phyloP scores from a whole-genome alignment of 73 alveolate species.

The Uronychia setigera region DNA sequence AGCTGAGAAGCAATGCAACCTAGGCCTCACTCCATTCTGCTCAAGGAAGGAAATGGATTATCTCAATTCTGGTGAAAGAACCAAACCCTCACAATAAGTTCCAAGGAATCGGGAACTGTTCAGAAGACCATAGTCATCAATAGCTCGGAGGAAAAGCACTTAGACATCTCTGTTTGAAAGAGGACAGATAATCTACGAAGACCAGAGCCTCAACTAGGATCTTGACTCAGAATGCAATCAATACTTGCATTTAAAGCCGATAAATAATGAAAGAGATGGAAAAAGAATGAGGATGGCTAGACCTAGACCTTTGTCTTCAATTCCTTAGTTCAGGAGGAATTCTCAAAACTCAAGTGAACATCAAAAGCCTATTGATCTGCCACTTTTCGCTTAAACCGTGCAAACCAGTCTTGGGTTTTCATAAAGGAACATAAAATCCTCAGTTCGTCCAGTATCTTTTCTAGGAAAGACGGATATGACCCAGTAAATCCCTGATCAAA shows the following conservation, averaged over 20 bases:
- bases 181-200: background rate
- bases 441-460: no score
- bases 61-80: no score
- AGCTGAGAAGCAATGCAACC: background rate
- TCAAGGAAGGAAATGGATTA: constrained; percentile 42
- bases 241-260: background rate
- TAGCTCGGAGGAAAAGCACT: background rate
- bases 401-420: no score
- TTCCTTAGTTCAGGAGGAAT: no score
- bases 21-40: constrained; percentile 58
- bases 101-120: background rate
- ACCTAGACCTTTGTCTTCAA: no score
- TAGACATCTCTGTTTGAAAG: background rate
- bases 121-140: background rate
- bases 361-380: no score
- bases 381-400: no score
- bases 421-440: no score
- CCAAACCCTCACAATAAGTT: background rate
- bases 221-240: background rate
- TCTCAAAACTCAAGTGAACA: background rate
- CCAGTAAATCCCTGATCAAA: background rate
- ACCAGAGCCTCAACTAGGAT: background rate
- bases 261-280: no score
- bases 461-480: background rate
- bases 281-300: no score